Conservation (phyloP, 1,284 basidiomycete genomes). For the Athelia sp. region DNA sequence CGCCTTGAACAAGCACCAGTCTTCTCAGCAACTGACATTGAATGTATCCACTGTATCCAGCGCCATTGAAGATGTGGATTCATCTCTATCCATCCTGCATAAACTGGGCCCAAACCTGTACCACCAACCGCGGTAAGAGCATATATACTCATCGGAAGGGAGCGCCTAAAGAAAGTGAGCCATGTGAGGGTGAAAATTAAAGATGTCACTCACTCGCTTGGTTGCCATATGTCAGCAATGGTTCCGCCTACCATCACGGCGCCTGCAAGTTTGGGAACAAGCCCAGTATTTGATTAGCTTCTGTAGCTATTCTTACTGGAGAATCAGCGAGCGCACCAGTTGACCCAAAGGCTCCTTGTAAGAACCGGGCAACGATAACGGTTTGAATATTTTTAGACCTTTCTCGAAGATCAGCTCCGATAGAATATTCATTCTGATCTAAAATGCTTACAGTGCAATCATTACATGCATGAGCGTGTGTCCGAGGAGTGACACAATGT, state of each 20-base stretch:
- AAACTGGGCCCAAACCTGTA: constrained; percentile 61
- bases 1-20: constrained; percentile 1
- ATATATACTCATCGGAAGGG: constrained; percentile 70
- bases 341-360: constrained; percentile 66
- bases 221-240: constrained; percentile 66
- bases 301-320: no score
- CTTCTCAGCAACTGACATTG: constrained; percentile 43
- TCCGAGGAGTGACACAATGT: constrained; percentile 49
- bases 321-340: constrained; percentile 24
- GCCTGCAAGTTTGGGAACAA: no score
- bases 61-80: constrained; percentile 61
- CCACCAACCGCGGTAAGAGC: constrained; percentile 50
- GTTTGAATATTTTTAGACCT: constrained; percentile 67
- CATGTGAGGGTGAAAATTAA: not conserved
- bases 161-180: constrained; percentile 39
- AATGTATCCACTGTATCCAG: constrained; percentile 80
- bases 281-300: no score
- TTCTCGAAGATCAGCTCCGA: not conserved
- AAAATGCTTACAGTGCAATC: constrained; percentile 48
- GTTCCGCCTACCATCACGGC: constrained; percentile 78
- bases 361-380: constrained; percentile 63
- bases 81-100: constrained; percentile 67
- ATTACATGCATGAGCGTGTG: constrained; percentile 58
- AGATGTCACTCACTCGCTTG: constrained; percentile 43
- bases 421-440: constrained; percentile 7